Evolutionary conservation across 208 protist species (phyloP), one percentile per base, ranked within the genome.

Genomic region (Novymonas esmeraldas): DNA sequence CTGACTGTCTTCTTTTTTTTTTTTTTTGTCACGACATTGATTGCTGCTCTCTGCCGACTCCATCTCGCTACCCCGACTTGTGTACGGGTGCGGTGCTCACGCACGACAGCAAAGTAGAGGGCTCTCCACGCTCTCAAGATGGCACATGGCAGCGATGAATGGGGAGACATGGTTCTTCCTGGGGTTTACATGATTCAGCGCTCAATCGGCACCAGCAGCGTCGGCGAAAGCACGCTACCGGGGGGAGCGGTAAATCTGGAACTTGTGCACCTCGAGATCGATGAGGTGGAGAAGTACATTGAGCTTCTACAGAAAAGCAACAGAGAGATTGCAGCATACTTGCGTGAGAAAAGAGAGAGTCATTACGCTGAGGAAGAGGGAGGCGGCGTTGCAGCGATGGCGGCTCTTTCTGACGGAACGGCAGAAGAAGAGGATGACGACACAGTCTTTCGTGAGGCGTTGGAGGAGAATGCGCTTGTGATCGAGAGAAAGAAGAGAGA

Each of bases 101-200:
- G 28, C 6, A 42, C 9, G n/a, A 29, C 22, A 33, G 29, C 29
- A 54, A 16, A 64, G 11, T n/a, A n/a, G 42, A 22, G 48, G 28
- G n/a, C 22, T 33, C 22, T 11, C 29, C 2, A 56, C n/a, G n/a
- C 33, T n/a, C 1, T 38, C 13, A 6, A 28, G 18, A 81, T 77
- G 70, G 77, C 50, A 1, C 33, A 54, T 33, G 2, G 7, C 6
- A 59, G 49, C 39, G 60, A 65, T 48, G 80, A 78, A 11, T 93
- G 86, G 89, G 87, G 87, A 33, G 75, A 86, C 22, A 89, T 90
- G 87, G 79, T 92, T 31, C 65, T 90, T 34, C 86, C 84, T 1
- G 89, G 86, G 33, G 89, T 93, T n/a, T 95, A 86, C 63, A 95
- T 95, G 87, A 85, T 89, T 62, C 68, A 72, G 36, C 29, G 85